Evolutionary conservation across 2,329 filamentous ascomycete species (phyloP).

Genomic region (Talaromyces sp.): DNA sequence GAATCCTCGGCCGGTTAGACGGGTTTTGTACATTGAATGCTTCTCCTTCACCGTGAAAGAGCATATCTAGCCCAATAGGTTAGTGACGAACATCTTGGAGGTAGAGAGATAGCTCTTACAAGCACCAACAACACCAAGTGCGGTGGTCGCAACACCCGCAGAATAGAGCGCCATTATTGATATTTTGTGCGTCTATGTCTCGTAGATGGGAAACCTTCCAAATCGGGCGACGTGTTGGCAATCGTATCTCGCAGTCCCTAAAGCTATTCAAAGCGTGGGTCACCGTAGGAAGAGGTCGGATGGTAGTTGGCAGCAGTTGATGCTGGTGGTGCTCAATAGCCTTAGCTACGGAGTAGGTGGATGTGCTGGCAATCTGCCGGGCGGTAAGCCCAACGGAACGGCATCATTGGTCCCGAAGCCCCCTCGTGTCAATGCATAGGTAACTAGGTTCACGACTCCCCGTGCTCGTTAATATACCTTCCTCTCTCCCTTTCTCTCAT

Average conservation of each 20-base stretch:
- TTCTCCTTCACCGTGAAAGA: constrained; percentile 95
- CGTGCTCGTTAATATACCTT: background rate
- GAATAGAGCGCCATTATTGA: constrained; percentile 72
- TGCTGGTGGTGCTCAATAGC: background rate
- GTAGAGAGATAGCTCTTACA: constrained; percentile 57
- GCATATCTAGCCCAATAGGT: constrained; percentile 72
- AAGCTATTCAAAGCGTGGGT: constrained; percentile 7
- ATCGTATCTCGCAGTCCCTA: background rate
- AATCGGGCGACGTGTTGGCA: background rate
- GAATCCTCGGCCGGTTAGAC: background rate
- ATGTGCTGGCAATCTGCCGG: constrained; percentile 17
- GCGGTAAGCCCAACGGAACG: constrained; percentile 4
- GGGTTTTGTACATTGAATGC: constrained; percentile 74
- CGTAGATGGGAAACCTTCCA: background rate
- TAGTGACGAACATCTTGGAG: constrained; percentile 22
- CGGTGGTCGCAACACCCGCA: constrained; percentile 64
- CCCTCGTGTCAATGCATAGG: constrained; percentile 3
- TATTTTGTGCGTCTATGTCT: background rate
- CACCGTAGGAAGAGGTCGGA: constrained; percentile 3
- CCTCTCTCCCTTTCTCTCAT: background rate
- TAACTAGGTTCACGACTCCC: constrained; percentile 3
- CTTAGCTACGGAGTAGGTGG: background rate
- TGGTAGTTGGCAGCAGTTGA: background rate
- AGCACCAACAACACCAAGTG: constrained; percentile 70
- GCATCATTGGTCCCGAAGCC: background rate